Percentiles rank a stretch among this genome's conserved stretches.
phyloP scores from a whole-genome alignment of 495 filamentous ascomycete genomes.

The Terfezia boudieri region DNA sequence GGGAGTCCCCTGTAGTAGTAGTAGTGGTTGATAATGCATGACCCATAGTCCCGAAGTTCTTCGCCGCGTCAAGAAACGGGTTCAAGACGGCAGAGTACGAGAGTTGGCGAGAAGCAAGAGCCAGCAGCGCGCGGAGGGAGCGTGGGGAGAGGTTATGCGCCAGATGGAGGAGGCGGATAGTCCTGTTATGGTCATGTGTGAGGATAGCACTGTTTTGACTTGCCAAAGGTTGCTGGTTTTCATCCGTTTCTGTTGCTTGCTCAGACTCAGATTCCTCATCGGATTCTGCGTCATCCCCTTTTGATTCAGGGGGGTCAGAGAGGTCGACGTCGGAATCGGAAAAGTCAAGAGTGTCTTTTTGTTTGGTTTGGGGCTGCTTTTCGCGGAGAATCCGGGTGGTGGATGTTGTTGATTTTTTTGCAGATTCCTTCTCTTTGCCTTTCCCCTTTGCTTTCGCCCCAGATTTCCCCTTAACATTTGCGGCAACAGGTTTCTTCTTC shows the following conservation, averaged over 20 bases:
- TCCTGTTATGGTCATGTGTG: neutral
- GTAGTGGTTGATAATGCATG: neutral
- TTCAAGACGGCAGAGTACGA: neutral
- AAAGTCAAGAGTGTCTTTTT: neutral
- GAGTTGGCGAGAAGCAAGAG: neutral
- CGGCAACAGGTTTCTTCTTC: neutral
- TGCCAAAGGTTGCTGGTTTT: neutral
- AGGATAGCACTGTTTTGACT: neutral
- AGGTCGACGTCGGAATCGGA: conserved; percentile 26
- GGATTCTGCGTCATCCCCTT: conserved; percentile 3
- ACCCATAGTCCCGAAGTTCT: neutral
- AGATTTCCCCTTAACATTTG: conserved; percentile 37
- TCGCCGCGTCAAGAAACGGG: neutral
- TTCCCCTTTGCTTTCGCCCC: conserved; percentile 28
- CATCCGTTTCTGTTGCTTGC: too few relatives aligned
- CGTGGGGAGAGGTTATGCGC: neutral
- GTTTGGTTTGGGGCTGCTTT: too few relatives aligned
- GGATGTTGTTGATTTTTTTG: conserved; percentile 9
- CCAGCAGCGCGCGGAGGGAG: neutral
- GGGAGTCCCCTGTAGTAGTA: neutral
- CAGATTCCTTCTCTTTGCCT: conserved; percentile 28
- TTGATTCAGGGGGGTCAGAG: conserved; percentile 37
- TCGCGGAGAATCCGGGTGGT: too few relatives aligned
- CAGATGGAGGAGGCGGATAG: neutral
- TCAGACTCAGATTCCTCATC: too few relatives aligned